Evolutionary conservation across 768 basidiomycete species (phyloP).

Genomic region (Termitomyces sp.): DNA sequence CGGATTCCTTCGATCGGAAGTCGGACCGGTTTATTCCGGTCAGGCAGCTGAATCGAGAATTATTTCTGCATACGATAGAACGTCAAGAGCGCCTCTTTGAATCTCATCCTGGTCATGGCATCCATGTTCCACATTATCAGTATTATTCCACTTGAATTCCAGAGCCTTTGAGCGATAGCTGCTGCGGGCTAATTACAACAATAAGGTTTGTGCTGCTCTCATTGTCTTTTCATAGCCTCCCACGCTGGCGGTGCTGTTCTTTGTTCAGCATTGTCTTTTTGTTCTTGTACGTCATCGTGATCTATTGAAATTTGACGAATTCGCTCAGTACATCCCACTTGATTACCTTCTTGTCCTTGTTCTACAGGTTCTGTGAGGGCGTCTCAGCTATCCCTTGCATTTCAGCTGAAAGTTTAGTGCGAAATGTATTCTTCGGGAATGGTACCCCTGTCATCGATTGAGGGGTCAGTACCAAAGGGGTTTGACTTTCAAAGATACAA

Average conservation of each 20-base stretch:
- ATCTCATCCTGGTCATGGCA: background rate
- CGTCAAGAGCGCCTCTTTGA: background rate
- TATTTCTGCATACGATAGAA: too few species aligned
- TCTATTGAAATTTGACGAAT: background rate
- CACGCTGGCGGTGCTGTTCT: background rate
- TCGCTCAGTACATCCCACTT: background rate
- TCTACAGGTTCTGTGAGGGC: background rate
- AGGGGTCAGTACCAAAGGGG: background rate
- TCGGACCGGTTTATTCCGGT: too few species aligned
- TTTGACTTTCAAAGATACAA: background rate
- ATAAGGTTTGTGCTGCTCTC: constrained; percentile 10
- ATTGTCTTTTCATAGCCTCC: constrained; percentile 2
- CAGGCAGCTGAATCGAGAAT: too few species aligned
- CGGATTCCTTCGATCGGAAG: too few species aligned
- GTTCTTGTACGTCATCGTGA: background rate
- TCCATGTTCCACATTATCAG: background rate
- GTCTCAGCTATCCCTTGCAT: background rate
- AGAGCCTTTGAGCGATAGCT: background rate
- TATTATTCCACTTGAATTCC: background rate
- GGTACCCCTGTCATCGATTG: background rate
- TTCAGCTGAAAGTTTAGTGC: background rate
- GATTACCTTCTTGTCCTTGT: background rate
- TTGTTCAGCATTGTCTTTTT: background rate
- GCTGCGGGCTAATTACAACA: background rate
- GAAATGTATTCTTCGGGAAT: background rate